phyloP scores from a whole-genome alignment of 2,329 filamentous ascomycete genomes.

The Metarhizium brunneum region DNA sequence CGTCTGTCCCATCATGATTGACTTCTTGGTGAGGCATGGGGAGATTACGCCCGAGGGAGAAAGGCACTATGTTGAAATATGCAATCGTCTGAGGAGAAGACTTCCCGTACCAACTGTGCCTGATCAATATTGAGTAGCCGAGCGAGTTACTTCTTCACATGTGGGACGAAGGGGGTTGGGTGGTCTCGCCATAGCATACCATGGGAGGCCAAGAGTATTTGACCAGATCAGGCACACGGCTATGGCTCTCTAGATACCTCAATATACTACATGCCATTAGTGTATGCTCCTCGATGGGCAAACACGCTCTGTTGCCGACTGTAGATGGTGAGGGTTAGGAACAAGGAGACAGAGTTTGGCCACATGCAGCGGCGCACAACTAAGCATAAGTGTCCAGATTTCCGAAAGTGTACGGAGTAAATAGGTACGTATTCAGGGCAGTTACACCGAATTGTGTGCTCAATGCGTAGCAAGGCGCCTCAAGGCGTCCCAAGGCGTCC shows the following conservation, averaged over 20 bases:
- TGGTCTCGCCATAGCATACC: neutral
- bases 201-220: too few relatives aligned
- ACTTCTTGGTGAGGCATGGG: slow-evolving; percentile 74
- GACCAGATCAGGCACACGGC: too few relatives aligned
- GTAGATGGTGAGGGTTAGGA: neutral
- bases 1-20: slow-evolving; percentile 66
- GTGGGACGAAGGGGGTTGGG: neutral
- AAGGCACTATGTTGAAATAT: slow-evolving; percentile 61
- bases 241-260: too few relatives aligned
- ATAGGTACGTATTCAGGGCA: too few relatives aligned
- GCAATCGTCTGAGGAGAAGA: slow-evolving; percentile 31
- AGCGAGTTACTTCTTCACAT: neutral
- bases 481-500: too few relatives aligned
- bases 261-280: too few relatives aligned
- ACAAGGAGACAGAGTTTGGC: neutral
- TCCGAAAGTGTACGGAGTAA: too few relatives aligned
- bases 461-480: too few relatives aligned
- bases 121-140: slow-evolving; percentile 6
- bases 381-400: neutral
- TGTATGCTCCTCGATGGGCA: too few relatives aligned
- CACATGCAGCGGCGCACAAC: too few relatives aligned
- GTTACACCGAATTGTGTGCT: neutral
- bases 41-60: slow-evolving; percentile 65
- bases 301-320: too few relatives aligned
- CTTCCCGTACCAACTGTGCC: slow-evolving; percentile 30